These are phyloP conservation scores for Toxoplasma gondii DNA, from an alignment of 169 alveolate genomes.

Conservation along the genomic window DNA sequence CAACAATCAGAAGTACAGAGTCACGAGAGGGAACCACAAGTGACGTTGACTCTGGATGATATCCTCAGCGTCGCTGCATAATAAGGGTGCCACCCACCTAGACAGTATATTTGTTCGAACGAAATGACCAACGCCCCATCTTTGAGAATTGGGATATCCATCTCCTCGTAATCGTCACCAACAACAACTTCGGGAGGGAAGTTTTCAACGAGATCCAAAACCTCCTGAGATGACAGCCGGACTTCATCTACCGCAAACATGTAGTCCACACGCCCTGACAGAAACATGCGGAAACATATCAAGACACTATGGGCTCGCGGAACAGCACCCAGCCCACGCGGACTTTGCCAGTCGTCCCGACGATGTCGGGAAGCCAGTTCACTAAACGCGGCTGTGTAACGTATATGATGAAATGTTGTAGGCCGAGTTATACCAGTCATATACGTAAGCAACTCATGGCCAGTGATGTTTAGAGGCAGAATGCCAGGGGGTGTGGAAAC, in stretches of 20 bases:
- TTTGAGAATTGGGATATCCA: conserved; percentile 53
- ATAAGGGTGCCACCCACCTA: conserved; percentile 13
- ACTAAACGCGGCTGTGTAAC: no score
- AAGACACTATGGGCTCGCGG: not conserved
- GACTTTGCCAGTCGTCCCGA: not conserved
- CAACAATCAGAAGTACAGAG: no score
- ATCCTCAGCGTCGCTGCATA: no score
- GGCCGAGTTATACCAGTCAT: no score
- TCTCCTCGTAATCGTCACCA: conserved; percentile 52
- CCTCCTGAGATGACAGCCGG: conserved; percentile 27
- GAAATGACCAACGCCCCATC: conserved; percentile 31
- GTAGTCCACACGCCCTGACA: conserved; percentile 63
- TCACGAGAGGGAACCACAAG: no score
- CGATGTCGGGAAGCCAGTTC: no score
- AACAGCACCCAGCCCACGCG: not conserved
- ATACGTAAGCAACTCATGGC: no score
- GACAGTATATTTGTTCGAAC: conserved; percentile 39
- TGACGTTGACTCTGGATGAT: no score
- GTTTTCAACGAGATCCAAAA: not conserved
- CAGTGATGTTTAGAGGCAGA: not conserved
- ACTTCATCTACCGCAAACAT: conserved; percentile 64
- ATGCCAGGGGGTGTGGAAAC: not conserved
- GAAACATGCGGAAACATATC: not conserved
- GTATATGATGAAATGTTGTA: no score
- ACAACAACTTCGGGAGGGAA: conserved; percentile 48